Base-by-base conservation (phyloP, 2,329 filamentous ascomycete species). In the Eurotiales sp. region DNA sequence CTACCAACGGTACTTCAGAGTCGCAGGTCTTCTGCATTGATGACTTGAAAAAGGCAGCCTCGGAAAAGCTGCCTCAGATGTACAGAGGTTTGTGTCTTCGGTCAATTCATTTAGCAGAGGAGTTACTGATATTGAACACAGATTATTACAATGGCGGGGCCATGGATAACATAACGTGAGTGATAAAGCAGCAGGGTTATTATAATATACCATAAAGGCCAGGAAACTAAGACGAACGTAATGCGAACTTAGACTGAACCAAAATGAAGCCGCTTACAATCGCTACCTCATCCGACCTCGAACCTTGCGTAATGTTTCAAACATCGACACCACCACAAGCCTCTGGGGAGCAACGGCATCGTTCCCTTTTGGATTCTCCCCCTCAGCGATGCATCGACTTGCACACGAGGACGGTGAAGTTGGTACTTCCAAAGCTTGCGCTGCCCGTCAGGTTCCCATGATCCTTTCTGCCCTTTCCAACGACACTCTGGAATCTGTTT, bases 121-220 rank as follows among this genome's bases (percentile, higher is more conserved):
- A 23, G 12, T 5, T 5, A 43, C 27, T 17, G 21, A 19, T 32
- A 10, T 55, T 36, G 50, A 49, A 27, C 8, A 22, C 54, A 73
- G 79, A 81, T 46, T 82, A 81, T 64, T 82, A 77, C 62, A 81
- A 82, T 59, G 78, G 77, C 54, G 79, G 79, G 5, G 77, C 78
- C 4, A 81, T 80, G 66, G 77, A 80, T 55, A 66, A 79, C 21
- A 65, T 76, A 48, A 80, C 77, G 68, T 72, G 59, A 23, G 59
- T 53, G 27, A n/a, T n/a, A n/a, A n/a, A n/a, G n/a, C n/a, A n/a
- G n/a, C n/a, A n/a, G n/a, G n/a, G n/a, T n/a, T n/a, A n/a, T 1
- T 43, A 27, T 10, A 10, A 27, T 6, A 27, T 27, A 6, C 25
- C 25, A 27, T 27, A 27, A 27, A 6, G 10, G 25, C 25, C 10